A percentile compares a stretch with the other conserved stretches of the same genome.
Conservation (phyloP, 2,329 filamentous ascomycete species). For the Pseudogymnoascus sp. region DNA sequence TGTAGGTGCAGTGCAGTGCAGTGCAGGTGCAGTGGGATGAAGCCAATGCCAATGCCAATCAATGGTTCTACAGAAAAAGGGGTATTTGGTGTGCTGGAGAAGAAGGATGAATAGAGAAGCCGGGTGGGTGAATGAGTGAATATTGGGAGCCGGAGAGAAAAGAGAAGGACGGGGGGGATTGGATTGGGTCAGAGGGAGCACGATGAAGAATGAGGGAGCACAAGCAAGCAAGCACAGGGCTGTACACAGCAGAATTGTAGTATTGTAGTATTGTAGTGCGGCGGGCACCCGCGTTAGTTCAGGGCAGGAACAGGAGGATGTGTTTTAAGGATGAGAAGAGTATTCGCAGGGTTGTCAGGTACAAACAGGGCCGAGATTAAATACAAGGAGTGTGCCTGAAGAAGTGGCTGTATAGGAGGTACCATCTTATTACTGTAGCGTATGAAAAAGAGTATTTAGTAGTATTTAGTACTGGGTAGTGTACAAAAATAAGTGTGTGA, state of each 20-base stretch:
- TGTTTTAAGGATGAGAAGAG: not conserved
- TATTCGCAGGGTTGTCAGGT: not conserved
- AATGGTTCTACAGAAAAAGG: not conserved
- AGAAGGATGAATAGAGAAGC: not conserved
- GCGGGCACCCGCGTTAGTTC: not conserved
- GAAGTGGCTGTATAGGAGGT: not conserved
- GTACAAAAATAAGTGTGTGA: not conserved
- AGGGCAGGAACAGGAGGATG: not conserved
- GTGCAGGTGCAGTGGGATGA: not conserved
- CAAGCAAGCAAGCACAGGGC: not conserved
- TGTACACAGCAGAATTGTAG: not conserved
- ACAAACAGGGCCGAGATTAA: not conserved
- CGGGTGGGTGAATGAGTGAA: not conserved
- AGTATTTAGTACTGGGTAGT: not conserved
- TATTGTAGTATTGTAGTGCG: too few relatives aligned
- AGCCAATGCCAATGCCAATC: not conserved
- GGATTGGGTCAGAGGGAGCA: not conserved
- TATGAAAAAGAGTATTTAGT: not conserved
- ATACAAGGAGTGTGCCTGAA: constrained; percentile 1
- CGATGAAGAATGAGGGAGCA: not conserved
- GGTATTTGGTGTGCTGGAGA: not conserved
- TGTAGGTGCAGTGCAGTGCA: too few relatives aligned
- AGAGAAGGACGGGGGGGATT: not conserved
- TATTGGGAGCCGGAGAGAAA: not conserved
- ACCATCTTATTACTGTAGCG: not conserved